Percentiles rank a stretch among this genome's conserved stretches.
Evolutionary conservation across 192 early-diverging fungal species (phyloP).

Genomic region (Allomyces macrogynus): DNA sequence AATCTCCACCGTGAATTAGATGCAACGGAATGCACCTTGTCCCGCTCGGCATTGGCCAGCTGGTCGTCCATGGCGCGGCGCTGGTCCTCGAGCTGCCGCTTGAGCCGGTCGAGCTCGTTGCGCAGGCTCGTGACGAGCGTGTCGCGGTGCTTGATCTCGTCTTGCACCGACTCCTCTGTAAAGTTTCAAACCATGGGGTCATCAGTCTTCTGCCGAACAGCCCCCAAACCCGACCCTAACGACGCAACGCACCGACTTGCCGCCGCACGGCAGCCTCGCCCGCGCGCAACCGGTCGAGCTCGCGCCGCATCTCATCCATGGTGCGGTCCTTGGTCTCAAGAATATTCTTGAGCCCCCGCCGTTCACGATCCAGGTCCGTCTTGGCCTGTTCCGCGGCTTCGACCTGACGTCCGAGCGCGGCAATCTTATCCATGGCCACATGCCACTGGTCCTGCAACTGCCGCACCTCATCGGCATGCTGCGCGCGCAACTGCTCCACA

Average conservation of each 20-base stretch:
- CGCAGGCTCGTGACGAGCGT: slow-evolving; percentile 6
- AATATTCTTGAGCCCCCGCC: slow-evolving; percentile 2
- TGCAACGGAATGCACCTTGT: slow-evolving; percentile 17
- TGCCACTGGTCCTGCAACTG: slow-evolving; percentile 27
- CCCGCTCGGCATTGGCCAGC: slow-evolving; percentile 12
- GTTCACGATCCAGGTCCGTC: not conserved
- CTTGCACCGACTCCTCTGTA: slow-evolving; percentile 1
- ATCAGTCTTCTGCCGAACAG: no score
- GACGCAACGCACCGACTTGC: not conserved
- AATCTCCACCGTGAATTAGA: slow-evolving; percentile 1
- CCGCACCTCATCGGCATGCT: slow-evolving; percentile 28
- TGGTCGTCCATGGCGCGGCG: slow-evolving; percentile 5
- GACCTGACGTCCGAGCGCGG: not conserved
- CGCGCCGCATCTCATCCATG: not conserved
- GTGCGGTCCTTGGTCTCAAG: not conserved
- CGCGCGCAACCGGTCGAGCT: slow-evolving; percentile 5
- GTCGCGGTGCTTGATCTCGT: slow-evolving; percentile 11
- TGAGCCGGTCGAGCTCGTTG: slow-evolving; percentile 7
- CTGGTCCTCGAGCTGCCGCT: slow-evolving; percentile 8
- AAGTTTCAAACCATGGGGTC: no score
- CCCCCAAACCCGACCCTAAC: no score
- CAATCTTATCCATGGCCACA: slow-evolving; percentile 24
- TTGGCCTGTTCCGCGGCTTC: not conserved
- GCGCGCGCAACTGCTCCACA: slow-evolving; percentile 22
- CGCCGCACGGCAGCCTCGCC: not conserved